phyloP scores from a whole-genome alignment of 495 filamentous ascomycete species.

The Aspergillus conjunctus region DNA sequence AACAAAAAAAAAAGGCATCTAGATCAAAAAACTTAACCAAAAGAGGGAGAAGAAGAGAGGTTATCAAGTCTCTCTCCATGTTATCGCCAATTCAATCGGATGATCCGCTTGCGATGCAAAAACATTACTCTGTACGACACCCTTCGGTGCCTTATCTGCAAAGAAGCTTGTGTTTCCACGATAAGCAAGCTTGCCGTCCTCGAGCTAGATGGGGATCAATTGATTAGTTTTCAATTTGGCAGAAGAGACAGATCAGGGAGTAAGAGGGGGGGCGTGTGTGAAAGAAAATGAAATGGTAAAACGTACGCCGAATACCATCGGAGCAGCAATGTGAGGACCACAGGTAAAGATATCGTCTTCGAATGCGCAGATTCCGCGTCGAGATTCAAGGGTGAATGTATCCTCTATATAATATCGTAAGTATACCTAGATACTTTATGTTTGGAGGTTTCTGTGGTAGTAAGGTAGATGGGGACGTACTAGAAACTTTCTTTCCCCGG shows the following conservation, averaged over 20 bases:
- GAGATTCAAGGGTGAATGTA: conserved; percentile 61
- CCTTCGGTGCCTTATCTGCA: conserved; percentile 59
- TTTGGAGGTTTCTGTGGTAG: no score
- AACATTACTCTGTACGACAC: conserved; percentile 43
- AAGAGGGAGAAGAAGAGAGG: not conserved
- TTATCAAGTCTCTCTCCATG: conserved; percentile 28
- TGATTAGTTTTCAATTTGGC: conserved; percentile 9
- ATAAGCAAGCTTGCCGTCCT: conserved; percentile 52
- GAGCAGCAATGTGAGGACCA: conserved; percentile 43
- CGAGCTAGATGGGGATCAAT: conserved; percentile 24
- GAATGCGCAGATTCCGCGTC: conserved; percentile 60
- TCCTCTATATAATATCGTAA: conserved; percentile 34
- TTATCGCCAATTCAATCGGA: conserved; percentile 42
- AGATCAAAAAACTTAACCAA: not conserved
- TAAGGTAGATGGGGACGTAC: conserved; percentile 29
- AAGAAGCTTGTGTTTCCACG: conserved; percentile 56
- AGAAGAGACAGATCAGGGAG: not conserved
- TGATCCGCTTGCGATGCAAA: conserved; percentile 40
- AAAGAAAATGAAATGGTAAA: not conserved
- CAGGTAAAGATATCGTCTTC: conserved; percentile 52
- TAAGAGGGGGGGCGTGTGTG: no score
- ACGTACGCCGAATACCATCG: conserved; percentile 51
- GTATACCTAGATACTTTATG: no score
- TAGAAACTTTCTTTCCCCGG: conserved; percentile 51
- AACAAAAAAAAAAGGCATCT: not conserved